Base-by-base conservation (phyloP, 371 early-diverging fungal species). In the Batrachochytrium dendrobatidis region DNA sequence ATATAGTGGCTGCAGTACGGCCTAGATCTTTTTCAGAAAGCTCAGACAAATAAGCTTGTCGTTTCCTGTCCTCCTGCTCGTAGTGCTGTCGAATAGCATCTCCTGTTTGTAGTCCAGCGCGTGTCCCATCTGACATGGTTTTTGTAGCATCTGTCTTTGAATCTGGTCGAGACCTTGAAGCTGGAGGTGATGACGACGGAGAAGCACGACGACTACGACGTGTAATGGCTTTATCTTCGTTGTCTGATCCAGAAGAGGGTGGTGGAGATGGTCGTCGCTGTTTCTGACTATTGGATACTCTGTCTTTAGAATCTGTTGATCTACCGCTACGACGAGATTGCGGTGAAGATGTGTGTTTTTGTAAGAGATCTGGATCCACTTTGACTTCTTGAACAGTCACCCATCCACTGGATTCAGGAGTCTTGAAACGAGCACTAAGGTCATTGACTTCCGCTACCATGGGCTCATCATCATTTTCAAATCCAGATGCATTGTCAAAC, bases 1-100 rank as follows among this genome's bases (percentile, higher is more conserved):
- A 81, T 17, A 92, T 77, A 0, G 90, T 88, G 29, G 80, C 80
- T 25, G 84, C 81, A 60, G 74, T 74, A 1, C 71, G 71, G 34
- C 82, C 84, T 52, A 66, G 55, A 39, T 33, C 35, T 1, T 8
- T 15, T 12, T 33, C 15, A 49, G 34, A 44, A 26, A 60, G n/a
- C 17, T 12, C 20, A 4, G 56, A 33, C 3, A 67, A 45, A 12
- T 3, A 26, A 17, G 26, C 50, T 26, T 33, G 31, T 34, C 57
- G 59, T 20, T 53, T 53, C 15, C 24, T 28, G 33, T 35, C 29
- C 43, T 55, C 32, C 18, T 25, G 18, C 33, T 62, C 58, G 0
- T 62, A 53, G 44, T 71, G 58, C 35, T 26, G 39, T 1, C 61
- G 57, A 30, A 71, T 48, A 28, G 58, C 48, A 8, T 24, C 61